A percentile compares a stretch with the other conserved stretches of the same genome.
Conservation (phyloP, 805 yeast genomes). For the Candida silvicultrix region DNA sequence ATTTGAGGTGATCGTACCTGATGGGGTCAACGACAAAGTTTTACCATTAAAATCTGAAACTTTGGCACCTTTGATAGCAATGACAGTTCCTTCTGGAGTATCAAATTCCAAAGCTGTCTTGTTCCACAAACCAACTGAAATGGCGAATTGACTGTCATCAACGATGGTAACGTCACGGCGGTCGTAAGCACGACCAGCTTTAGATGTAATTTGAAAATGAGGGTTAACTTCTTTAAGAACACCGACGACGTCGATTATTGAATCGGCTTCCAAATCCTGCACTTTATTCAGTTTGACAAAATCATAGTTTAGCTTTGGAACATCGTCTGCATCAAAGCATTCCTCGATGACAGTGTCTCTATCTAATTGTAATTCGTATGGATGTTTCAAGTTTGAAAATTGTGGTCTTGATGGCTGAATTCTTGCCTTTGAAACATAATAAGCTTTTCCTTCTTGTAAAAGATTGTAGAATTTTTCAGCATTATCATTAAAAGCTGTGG, state of each 20-base stretch:
- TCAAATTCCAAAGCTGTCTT: slow-evolving; percentile 74
- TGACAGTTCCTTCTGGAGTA: slow-evolving; percentile 70
- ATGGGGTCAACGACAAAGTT: slow-evolving; percentile 70
- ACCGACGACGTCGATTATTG: slow-evolving; percentile 82
- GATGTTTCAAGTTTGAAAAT: slow-evolving; percentile 78
- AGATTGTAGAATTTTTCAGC: slow-evolving; percentile 74
- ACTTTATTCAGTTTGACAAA: slow-evolving; percentile 66
- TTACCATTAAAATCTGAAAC: slow-evolving; percentile 87
- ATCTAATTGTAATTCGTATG: slow-evolving; percentile 80
- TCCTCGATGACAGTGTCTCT: slow-evolving; percentile 72
- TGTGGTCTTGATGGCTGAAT: slow-evolving; percentile 81
- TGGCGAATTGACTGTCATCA: slow-evolving; percentile 73
- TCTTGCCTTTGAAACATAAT: slow-evolving; percentile 75
- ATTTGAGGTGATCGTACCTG: slow-evolving; percentile 68
- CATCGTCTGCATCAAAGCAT: slow-evolving; percentile 53
- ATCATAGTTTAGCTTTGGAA: slow-evolving; percentile 75
- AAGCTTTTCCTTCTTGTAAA: slow-evolving; percentile 85
- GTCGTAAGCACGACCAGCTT: slow-evolving; percentile 87
- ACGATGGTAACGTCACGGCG: slow-evolving; percentile 86
- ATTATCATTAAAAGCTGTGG: slow-evolving; percentile 86
- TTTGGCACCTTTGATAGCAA: slow-evolving; percentile 87
- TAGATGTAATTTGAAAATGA: slow-evolving; percentile 73
- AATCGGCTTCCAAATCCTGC: slow-evolving; percentile 60
- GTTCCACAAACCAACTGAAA: slow-evolving; percentile 87
- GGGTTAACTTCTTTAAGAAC: slow-evolving; percentile 74